phyloP scores from a whole-genome alignment of 177 flowering plant genomes.

The Telopea speciosissima region DNA sequence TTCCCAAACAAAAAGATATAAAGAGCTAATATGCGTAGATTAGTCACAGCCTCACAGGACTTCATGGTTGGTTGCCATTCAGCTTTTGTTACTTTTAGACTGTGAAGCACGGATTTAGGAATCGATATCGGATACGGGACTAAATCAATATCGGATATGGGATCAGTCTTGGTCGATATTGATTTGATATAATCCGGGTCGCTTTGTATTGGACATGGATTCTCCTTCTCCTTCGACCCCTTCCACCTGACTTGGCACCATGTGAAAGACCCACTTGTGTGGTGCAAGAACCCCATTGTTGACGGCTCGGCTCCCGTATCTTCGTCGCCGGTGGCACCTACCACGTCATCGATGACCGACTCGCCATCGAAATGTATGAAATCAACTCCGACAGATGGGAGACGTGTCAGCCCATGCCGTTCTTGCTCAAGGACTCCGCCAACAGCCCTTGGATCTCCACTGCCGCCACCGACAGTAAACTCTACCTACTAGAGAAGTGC shows the following conservation, averaged over 20 bases:
- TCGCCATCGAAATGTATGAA: constrained; percentile 51
- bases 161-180: too few relatives aligned
- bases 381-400: neutral
- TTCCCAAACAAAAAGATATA: too few relatives aligned
- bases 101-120: too few relatives aligned
- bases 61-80: too few relatives aligned
- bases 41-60: too few relatives aligned
- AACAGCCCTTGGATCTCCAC: constrained; percentile 54
- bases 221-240: constrained; percentile 55
- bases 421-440: constrained; percentile 32
- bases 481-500: constrained; percentile 43
- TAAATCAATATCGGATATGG: too few relatives aligned
- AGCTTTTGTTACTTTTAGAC: too few relatives aligned
- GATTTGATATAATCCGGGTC: too few relatives aligned
- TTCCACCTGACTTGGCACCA: constrained; percentile 43
- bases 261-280: constrained; percentile 33
- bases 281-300: constrained; percentile 64
- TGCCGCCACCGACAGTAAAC: constrained; percentile 23
- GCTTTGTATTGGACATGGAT: too few relatives aligned
- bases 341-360: constrained; percentile 53
- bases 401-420: constrained; percentile 48
- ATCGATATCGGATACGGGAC: too few relatives aligned
- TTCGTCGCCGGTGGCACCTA: constrained; percentile 60
- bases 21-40: too few relatives aligned
- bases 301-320: constrained; percentile 31